A percentile compares a stretch with the other conserved stretches of the same genome.
phyloP scores from a whole-genome alignment of 768 basidiomycete species.

The Sarcomyxa edulis region DNA sequence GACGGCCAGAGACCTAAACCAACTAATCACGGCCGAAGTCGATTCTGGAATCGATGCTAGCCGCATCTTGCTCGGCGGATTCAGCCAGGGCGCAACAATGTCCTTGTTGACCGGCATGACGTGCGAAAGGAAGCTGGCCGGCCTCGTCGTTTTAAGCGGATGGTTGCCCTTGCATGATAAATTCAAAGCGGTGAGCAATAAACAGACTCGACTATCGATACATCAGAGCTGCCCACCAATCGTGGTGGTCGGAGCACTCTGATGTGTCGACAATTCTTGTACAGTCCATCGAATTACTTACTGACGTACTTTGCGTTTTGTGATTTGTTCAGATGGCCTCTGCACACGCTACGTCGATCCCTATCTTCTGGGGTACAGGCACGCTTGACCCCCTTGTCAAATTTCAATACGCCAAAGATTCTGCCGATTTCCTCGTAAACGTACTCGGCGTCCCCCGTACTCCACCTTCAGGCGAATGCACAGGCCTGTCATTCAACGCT shows the following conservation, averaged over 20 bases:
- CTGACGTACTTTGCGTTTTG: not conserved
- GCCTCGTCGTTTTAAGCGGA: constrained; percentile 68
- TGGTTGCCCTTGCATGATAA: constrained; percentile 70
- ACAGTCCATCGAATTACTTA: no score
- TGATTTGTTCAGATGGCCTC: constrained; percentile 46
- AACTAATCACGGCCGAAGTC: constrained; percentile 71
- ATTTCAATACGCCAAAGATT: constrained; percentile 44
- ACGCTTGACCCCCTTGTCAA: constrained; percentile 69
- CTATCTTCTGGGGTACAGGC: constrained; percentile 89
- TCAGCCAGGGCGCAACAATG: constrained; percentile 83
- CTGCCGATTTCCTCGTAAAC: constrained; percentile 51
- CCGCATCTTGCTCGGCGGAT: constrained; percentile 83
- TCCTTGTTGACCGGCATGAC: constrained; percentile 72
- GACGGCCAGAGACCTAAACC: constrained; percentile 55
- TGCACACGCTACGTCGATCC: constrained; percentile 51
- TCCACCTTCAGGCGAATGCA: constrained; percentile 27
- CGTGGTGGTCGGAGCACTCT: no score
- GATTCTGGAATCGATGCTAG: constrained; percentile 60
- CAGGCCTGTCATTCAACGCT: constrained; percentile 61
- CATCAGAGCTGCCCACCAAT: not conserved
- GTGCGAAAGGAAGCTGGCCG: constrained; percentile 61
- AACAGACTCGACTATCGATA: no score
- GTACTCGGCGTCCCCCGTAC: constrained; percentile 46
- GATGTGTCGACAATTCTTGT: no score
- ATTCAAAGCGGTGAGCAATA: constrained; percentile 53